Evolutionary conservation across 805 yeast genomes (phyloP).

Genomic region (Scheffersomyces spartinae): DNA sequence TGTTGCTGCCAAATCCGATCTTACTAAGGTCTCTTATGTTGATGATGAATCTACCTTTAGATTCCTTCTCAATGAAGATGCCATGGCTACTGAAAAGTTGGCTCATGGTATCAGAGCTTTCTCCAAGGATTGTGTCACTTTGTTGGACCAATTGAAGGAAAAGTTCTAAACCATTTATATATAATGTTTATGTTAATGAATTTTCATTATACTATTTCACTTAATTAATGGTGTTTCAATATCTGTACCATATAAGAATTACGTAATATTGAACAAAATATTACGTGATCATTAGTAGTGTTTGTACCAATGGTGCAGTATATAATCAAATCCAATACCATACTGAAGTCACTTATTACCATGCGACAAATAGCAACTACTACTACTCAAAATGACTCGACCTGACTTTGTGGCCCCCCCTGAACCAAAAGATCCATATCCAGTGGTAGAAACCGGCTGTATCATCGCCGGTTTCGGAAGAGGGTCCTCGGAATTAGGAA

Average conservation of each 20-base stretch:
- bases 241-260: no score
- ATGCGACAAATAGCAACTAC: no score
- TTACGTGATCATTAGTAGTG: no score
- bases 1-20: slow-evolving; percentile 39
- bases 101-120: slow-evolving; percentile 97
- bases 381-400: slow-evolving; percentile 24
- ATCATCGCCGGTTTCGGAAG: slow-evolving; percentile 86
- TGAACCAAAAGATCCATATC: slow-evolving; percentile 37
- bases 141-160: slow-evolving; percentile 53
- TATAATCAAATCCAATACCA: no score
- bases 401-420: slow-evolving; percentile 36
- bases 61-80: slow-evolving; percentile 85
- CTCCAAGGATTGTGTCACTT: slow-evolving; percentile 83
- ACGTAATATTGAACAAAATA: no score
- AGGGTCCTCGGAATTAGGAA: slow-evolving; percentile 87
- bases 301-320: no score
- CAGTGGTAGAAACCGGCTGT: slow-evolving; percentile 29
- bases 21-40: slow-evolving; percentile 59
- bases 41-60: slow-evolving; percentile 87
- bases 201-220: no score
- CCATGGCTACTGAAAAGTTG: slow-evolving; percentile 96
- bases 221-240: no score
- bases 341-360: no score
- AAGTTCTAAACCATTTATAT: slow-evolving; percentile 33
- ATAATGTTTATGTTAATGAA: no score